Evolutionary conservation across 2,329 filamentous ascomycete genomes (phyloP).

Genomic region (Colletotrichum musae): DNA sequence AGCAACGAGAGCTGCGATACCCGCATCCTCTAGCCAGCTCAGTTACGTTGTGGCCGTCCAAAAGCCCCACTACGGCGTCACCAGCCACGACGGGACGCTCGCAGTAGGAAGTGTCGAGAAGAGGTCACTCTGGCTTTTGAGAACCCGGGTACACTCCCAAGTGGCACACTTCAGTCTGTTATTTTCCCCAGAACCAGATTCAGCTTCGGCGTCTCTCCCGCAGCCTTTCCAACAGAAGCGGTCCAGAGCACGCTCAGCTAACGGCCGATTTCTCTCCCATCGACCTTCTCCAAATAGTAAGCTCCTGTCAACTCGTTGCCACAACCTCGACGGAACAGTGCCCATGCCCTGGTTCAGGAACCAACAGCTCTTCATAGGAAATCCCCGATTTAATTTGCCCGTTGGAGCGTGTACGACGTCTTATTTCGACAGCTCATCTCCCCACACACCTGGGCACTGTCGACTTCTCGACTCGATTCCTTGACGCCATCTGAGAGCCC

Average conservation of each 20-base stretch:
- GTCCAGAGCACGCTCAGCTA: not conserved
- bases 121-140: conserved; percentile 32
- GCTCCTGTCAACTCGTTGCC: not conserved
- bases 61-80: conserved; percentile 36
- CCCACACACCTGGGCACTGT: conserved; percentile 1
- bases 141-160: conserved; percentile 23
- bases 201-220: conserved; percentile 4
- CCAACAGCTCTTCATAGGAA: conserved; percentile 5
- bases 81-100: not conserved
- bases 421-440: conserved; percentile 8
- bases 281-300: conserved; percentile 3
- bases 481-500: conserved; percentile 13
- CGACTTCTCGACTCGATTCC: not conserved
- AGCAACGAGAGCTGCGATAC: conserved; percentile 27
- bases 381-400: conserved; percentile 6
- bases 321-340: conserved; percentile 6
- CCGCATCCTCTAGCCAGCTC: conserved; percentile 18
- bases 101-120: conserved; percentile 1
- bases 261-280: conserved; percentile 2
- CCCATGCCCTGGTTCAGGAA: conserved; percentile 28
- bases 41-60: conserved; percentile 18
- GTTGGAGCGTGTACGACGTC: not conserved
- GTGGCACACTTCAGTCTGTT: conserved; percentile 17
- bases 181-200: conserved; percentile 17
- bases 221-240: conserved; percentile 1